Evolutionary conservation across 805 yeast genomes (phyloP).

Genomic region (Zygosaccharomyces pseudorouxii): DNA sequence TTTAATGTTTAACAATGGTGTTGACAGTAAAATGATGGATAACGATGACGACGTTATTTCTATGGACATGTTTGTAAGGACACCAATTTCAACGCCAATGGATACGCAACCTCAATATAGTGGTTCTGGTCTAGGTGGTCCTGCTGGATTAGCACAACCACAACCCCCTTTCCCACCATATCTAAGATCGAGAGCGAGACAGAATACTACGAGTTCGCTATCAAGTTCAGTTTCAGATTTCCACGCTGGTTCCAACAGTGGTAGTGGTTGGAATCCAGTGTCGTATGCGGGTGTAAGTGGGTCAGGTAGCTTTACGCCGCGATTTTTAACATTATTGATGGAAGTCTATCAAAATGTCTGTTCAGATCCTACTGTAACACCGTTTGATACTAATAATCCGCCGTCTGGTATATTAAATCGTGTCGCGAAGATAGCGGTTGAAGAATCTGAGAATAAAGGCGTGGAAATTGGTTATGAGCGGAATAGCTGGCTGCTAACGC

Average conservation of each 20-base stretch:
- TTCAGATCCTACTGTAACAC: conserved; percentile 59
- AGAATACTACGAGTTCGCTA: conserved; percentile 27
- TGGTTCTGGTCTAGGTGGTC: neutral
- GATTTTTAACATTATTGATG: conserved; percentile 44
- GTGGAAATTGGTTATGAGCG: conserved; percentile 39
- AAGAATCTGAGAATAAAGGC: conserved; percentile 32
- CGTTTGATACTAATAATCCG: conserved; percentile 60
- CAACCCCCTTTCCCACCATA: conserved; percentile 15
- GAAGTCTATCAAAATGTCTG: conserved; percentile 46
- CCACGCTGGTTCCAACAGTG: conserved; percentile 6
- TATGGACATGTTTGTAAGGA: conserved; percentile 12
- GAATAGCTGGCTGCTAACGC: conserved; percentile 36
- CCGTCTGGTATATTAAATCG: conserved; percentile 62
- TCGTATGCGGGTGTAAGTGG: conserved; percentile 4
- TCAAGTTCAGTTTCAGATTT: conserved; percentile 31
- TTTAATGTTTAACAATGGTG: conserved; percentile 1
- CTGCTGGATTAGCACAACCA: neutral
- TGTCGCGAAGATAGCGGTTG: conserved; percentile 53
- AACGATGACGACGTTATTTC: conserved; percentile 13
- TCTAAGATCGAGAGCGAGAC: conserved; percentile 19
- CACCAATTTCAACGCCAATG: conserved; percentile 15
- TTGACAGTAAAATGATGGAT: conserved; percentile 8
- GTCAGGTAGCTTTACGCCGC: conserved; percentile 27
- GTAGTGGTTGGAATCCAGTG: conserved; percentile 1
- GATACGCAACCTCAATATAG: neutral